These are phyloP conservation scores for Myriosclerotinia curreyana DNA, from an alignment of 2,329 filamentous ascomycete genomes.

Conservation along the genomic window DNA sequence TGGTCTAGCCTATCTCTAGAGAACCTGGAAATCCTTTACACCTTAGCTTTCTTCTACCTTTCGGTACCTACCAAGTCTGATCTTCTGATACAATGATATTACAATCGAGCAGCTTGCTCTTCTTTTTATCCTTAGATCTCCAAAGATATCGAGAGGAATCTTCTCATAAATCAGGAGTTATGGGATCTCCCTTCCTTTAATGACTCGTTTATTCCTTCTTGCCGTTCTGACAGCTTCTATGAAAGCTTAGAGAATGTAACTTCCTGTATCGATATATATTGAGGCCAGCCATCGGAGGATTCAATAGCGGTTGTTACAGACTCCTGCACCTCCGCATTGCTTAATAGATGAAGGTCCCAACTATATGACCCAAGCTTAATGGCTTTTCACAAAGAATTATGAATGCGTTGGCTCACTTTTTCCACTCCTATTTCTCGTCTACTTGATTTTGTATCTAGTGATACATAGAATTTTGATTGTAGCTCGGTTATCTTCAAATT, in stretches of 20 bases:
- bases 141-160: neutral
- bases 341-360: neutral
- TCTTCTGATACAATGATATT: no score
- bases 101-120: neutral
- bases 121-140: neutral
- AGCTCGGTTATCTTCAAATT: neutral
- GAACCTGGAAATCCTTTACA: no score
- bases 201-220: neutral
- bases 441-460: neutral
- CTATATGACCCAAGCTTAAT: neutral
- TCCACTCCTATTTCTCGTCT: neutral
- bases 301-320: neutral
- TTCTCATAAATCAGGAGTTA: neutral
- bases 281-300: neutral
- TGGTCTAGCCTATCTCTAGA: neutral
- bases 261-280: no score
- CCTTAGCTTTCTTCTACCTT: neutral
- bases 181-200: neutral
- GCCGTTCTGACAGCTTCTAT: neutral
- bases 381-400: neutral
- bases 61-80: neutral
- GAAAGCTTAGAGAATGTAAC: neutral
- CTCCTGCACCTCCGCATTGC: no score
- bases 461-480: neutral
- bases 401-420: neutral